Base-by-base conservation (phyloP, 1,139 yeast species). In the Candida sp. region DNA sequence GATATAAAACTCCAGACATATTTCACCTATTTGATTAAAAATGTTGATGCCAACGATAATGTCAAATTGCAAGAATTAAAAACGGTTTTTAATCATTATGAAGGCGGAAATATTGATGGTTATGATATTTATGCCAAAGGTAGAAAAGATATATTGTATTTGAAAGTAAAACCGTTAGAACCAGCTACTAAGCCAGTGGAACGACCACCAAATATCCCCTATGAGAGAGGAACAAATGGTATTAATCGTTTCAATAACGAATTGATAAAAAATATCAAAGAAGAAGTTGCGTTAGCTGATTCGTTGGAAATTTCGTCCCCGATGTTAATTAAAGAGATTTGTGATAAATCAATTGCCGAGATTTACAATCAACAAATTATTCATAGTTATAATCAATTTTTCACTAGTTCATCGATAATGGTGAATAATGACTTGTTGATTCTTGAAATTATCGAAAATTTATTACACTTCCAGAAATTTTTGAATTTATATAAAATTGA, bases 141-240 rank as follows among this genome's bases (percentile, higher is more conserved):
- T 38, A 68, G 87, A 49, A 60, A 75, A n/a, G 62, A 61, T 19
- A 64, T 73, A 41, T 60, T 84, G 27, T 53, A 63, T 22, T 79
- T 71, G 27, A 75, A 74, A 15, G 66, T 81, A 52, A 53, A 53
- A 38, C 57, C 61, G 2, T 48, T 61, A 15, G 71, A 63, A 37
- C 43, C 49, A 5, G 53, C 55, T 41, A 69, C 84, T 29, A 64
- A 70, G 47, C 68, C 75, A 11, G 61, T 60, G 19, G 63, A 61
- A 35, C 57, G 76, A 23, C 63, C 67, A 35, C 64, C 65, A 7
- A 62, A 57, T 57, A 60, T 75, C 54, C 61, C 85, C 1, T 73
- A 82, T 56, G 87, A 84, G 52, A 78, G 74, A 54, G 87, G 87
- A 2, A 69, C 78, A 38, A 81, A 78, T 55, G 86, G 88, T 5